Evolutionary conservation across 805 yeast genomes (phyloP), one percentile per base, ranked within the genome.

Genomic region (Cyberlindnera subsufficiens): DNA sequence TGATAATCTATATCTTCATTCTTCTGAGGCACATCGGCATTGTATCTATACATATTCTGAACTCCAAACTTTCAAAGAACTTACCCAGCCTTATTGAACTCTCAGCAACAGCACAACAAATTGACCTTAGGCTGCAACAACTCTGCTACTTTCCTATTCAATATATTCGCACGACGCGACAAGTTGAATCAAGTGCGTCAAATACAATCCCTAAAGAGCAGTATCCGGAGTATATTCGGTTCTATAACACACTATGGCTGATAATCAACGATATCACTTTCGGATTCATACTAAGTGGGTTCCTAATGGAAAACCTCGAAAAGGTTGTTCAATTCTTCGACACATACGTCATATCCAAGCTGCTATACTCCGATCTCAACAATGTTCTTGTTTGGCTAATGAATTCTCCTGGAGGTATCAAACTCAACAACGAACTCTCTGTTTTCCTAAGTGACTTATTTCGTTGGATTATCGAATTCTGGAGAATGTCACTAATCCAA

Each of bases 371-470:
- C 30, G 68, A 69, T n/a, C 62, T 82, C 35, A 64, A 70, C 16
- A 46, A 57, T 3, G 59, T 80, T 32, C 78, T 90, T 3, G 51
- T 67, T 0, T 85, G 95, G 90, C 69, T 93, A 31, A 87, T 89
- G 69, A 74, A 80, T 47, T 85, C 90, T 55, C 99, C 99, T 0
- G 96, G 91, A 14, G 99, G 99, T 4, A 80, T 93, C 54, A 93
- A 93, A 57, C 74, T 93, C 40, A 93, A 93, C 60, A 82, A 79
- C 45, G 96, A 89, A 55, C 69, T 93, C 16, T 86, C 96, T 0
- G 72, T 69, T 14, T 95, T 93, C 55, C 72, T 91, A 59, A 96
- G 96, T 30, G 95, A 88, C 44, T 64, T 93, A 38, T 83, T 86
- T 52, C 58, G 85, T 9, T 91, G 97, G 96, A 84, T 89, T 11